phyloP scores from a whole-genome alignment of 2,329 filamentous ascomycete genomes.

The Claviceps maximensis region DNA sequence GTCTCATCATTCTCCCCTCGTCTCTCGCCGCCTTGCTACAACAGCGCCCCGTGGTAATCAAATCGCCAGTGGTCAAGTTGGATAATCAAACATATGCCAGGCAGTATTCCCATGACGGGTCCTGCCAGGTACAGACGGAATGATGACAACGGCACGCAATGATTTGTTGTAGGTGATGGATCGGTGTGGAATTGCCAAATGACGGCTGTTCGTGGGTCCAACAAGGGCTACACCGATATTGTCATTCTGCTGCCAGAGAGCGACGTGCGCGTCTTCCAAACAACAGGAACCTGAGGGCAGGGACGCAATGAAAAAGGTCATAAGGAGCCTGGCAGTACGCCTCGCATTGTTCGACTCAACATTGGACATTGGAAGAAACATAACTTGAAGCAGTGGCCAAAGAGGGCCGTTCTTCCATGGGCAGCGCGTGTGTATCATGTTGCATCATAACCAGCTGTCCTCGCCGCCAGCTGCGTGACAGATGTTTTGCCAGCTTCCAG shows the following conservation, averaged over 20 bases:
- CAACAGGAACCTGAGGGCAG: background rate
- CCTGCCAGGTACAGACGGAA: background rate
- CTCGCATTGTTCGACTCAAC: background rate
- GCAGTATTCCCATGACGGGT: background rate
- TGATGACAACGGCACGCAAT: background rate
- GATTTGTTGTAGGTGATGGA: background rate
- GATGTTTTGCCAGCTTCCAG: background rate
- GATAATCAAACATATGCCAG: background rate
- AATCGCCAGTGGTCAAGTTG: too few relatives aligned
- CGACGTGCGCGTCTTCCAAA: background rate
- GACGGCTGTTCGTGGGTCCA: background rate
- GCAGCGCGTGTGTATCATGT: background rate
- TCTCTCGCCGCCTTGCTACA: too few relatives aligned
- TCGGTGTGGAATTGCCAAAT: background rate
- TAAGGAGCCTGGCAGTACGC: background rate
- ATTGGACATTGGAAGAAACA: too few relatives aligned
- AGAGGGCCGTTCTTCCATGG: background rate
- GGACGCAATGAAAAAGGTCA: background rate
- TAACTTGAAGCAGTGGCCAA: background rate
- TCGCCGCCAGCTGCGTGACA: too few relatives aligned
- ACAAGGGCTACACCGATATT: background rate
- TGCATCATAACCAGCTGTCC: background rate
- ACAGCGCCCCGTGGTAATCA: too few relatives aligned
- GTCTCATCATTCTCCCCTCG: too few relatives aligned
- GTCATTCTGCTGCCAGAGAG: background rate